phyloP scores from a whole-genome alignment of 345 rosid species.

The Mallotus nudiflorus region DNA sequence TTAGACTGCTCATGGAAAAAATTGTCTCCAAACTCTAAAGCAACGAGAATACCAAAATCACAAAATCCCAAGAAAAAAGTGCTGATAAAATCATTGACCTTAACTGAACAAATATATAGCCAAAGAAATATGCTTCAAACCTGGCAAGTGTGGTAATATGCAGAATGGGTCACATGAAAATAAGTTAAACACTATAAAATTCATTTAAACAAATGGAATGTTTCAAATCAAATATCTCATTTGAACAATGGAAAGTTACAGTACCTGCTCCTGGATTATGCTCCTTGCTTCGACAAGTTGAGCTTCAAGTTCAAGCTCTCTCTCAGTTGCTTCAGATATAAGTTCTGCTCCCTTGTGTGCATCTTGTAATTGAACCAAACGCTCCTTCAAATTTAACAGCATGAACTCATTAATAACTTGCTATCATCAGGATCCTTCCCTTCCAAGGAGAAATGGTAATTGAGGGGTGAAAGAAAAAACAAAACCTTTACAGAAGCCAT shows the following conservation, averaged over 20 bases:
- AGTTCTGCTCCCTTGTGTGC: slow-evolving; percentile 89
- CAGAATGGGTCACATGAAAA: not conserved
- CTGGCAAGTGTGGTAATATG: not conserved
- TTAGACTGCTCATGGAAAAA: not conserved
- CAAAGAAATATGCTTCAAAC: not conserved
- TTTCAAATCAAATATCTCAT: not conserved
- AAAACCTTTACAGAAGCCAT: slow-evolving; percentile 93
- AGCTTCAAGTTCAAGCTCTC: slow-evolving; percentile 99
- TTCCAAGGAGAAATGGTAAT: slow-evolving; percentile 2
- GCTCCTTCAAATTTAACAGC: slow-evolving; percentile 45
- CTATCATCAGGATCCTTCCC: not conserved
- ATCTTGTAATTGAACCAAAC: slow-evolving; percentile 87
- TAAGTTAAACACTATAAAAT: not conserved
- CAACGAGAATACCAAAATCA: not conserved
- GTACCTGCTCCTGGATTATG: slow-evolving; percentile 97
- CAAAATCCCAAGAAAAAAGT: not conserved
- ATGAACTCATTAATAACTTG: not conserved
- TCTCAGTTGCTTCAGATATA: slow-evolving; percentile 90
- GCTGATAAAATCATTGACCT: not conserved
- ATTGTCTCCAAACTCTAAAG: not conserved
- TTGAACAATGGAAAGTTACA: slow-evolving; percentile 10
- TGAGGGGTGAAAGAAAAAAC: not conserved
- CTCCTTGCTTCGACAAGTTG: slow-evolving; percentile 99
- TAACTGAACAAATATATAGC: not conserved
- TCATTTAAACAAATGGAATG: not conserved